These are phyloP conservation scores for Friedmanniomyces simplex DNA, from an alignment of 495 filamentous ascomycete species.

Conservation along the genomic window DNA sequence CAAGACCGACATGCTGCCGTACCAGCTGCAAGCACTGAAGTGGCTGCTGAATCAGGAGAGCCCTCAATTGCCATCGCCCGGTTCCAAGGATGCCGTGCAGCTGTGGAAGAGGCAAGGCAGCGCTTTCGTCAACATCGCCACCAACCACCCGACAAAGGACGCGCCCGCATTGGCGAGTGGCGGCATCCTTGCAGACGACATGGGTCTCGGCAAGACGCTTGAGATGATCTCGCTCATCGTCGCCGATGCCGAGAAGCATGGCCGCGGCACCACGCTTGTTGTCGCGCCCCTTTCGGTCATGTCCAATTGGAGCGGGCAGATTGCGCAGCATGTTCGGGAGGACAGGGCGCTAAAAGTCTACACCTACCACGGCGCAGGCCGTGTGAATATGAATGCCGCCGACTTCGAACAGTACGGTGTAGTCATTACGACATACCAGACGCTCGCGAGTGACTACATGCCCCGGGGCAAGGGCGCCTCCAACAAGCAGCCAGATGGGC, in stretches of 20 bases:
- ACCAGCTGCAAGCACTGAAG: conserved; percentile 71
- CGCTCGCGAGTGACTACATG: conserved; percentile 24
- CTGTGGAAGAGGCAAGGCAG: conserved; percentile 57
- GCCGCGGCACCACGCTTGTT: conserved; percentile 73
- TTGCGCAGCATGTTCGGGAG: conserved; percentile 56
- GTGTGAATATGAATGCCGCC: conserved; percentile 40
- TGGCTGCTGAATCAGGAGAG: conserved; percentile 76
- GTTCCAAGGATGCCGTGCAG: conserved; percentile 58
- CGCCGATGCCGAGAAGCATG: too few relatives aligned
- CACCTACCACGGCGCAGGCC: conserved; percentile 63
- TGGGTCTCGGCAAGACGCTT: conserved; percentile 85
- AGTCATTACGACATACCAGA: conserved; percentile 76
- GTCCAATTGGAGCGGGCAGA: conserved; percentile 86
- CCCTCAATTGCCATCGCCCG: conserved; percentile 51
- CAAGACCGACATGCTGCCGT: conserved; percentile 59
- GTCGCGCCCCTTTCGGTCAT: conserved; percentile 78
- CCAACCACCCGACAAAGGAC: conserved; percentile 51
- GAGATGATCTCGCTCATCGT: conserved; percentile 58
- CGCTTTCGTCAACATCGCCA: conserved; percentile 64
- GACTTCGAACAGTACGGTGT: conserved; percentile 56
- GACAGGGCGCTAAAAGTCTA: conserved; percentile 53
- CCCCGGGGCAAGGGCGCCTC: conserved; percentile 31
- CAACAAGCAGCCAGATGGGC: conserved; percentile 11
- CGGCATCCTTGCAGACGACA: conserved; percentile 78
- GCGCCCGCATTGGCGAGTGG: conserved; percentile 61